Evolutionary conservation across 164 flowering plant genomes (phyloP).

Genomic region (Amborella trichopoda): DNA sequence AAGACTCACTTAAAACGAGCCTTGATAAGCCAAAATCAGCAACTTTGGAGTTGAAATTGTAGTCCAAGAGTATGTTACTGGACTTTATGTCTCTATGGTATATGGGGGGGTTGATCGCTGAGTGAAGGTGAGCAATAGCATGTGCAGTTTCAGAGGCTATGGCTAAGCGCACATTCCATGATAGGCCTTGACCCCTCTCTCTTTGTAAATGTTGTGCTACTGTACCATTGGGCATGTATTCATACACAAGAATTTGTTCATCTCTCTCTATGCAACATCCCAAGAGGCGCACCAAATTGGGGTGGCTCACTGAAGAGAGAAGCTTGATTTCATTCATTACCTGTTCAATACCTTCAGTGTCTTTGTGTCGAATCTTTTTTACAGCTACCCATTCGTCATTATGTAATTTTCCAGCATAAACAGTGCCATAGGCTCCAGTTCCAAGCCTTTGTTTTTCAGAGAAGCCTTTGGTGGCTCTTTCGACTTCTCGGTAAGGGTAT

Average conservation of each 20-base stretch:
- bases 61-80: constrained; percentile 74
- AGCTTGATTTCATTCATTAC: constrained; percentile 83
- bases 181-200: constrained; percentile 41
- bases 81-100: constrained; percentile 88
- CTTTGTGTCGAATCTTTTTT: constrained; percentile 54
- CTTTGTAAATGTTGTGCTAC: constrained; percentile 65
- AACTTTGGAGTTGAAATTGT: constrained; percentile 54
- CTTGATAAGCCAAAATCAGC: constrained; percentile 94
- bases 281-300: constrained; percentile 67
- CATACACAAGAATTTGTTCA: constrained; percentile 78
- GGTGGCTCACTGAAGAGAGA: constrained; percentile 69
- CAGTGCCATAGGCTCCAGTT: constrained; percentile 82
- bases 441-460: constrained; percentile 58
- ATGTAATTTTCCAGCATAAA: constrained; percentile 63
- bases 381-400: constrained; percentile 62
- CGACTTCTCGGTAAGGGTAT: constrained; percentile 60
- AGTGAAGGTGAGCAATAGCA: constrained; percentile 75
- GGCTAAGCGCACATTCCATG: constrained; percentile 61
- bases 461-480: constrained; percentile 62
- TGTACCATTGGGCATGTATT: constrained; percentile 92
- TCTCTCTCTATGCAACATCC: constrained; percentile 70
- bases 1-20: constrained; percentile 39
- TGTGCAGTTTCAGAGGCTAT: constrained; percentile 79
- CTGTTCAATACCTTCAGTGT: constrained; percentile 47
- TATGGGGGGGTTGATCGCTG: constrained; percentile 64